Percentiles rank a stretch among this genome's conserved stretches.
phyloP scores from a whole-genome alignment of 1,139 yeast genomes.

The Maudiozyma humilis region DNA sequence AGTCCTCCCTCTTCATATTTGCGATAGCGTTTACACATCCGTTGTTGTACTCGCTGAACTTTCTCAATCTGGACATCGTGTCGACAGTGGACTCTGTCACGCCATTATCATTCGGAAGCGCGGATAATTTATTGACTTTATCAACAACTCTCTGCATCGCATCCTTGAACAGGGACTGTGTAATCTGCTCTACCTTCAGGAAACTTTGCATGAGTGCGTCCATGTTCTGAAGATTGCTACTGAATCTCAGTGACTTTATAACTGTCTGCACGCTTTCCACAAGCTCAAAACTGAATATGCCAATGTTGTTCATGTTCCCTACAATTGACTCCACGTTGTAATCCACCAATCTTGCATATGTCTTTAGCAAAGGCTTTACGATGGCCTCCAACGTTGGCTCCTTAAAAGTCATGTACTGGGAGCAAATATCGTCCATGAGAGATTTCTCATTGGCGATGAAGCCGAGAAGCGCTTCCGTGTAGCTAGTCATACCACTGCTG shows the following conservation, averaged over 20 bases:
- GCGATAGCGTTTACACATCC: slow-evolving; percentile 48
- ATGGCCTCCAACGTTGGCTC: slow-evolving; percentile 37
- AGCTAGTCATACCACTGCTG: slow-evolving; percentile 49
- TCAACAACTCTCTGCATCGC: slow-evolving; percentile 44
- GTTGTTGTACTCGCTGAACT: slow-evolving; percentile 53
- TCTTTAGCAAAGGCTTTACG: slow-evolving; percentile 32
- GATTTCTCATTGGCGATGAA: slow-evolving; percentile 44
- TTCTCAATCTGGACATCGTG: slow-evolving; percentile 52
- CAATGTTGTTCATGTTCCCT: slow-evolving; percentile 34
- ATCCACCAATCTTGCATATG: slow-evolving; percentile 32
- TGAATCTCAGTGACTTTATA: slow-evolving; percentile 24
- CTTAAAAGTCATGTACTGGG: slow-evolving; percentile 32
- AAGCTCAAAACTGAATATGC: slow-evolving; percentile 41
- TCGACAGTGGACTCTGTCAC: slow-evolving; percentile 67
- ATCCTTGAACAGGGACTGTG: slow-evolving; percentile 47
- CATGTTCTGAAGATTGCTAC: slow-evolving; percentile 16
- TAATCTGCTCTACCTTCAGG: slow-evolving; percentile 22
- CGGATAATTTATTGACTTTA: slow-evolving; percentile 39
- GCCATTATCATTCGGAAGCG: slow-evolving; percentile 52
- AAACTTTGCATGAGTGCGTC: slow-evolving; percentile 15
- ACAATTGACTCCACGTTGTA: slow-evolving; percentile 34
- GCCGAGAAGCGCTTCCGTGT: slow-evolving; percentile 45
- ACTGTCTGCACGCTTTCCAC: slow-evolving; percentile 33
- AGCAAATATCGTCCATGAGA: slow-evolving; percentile 36
- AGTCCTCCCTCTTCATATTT: slow-evolving; percentile 49